Conservation (phyloP, 2,329 filamentous ascomycete genomes). For the Hymenoscyphus infarciens region DNA sequence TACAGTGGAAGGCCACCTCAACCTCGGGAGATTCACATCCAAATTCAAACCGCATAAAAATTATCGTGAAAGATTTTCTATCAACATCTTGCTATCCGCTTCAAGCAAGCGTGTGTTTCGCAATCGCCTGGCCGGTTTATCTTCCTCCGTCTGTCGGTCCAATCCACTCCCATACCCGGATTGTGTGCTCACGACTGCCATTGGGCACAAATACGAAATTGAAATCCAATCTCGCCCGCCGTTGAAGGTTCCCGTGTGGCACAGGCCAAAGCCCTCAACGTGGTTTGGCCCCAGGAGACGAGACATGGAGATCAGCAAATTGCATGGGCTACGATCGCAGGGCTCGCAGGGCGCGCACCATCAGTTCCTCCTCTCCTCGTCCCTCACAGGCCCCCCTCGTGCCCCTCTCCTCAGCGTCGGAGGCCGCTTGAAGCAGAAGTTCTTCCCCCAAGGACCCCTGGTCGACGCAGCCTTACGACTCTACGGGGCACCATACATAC, state of each 20-base stretch:
- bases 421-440: conserved; percentile 4
- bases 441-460: background rate
- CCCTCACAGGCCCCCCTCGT: too few relatives aligned
- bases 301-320: background rate
- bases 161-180: too few relatives aligned
- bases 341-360: background rate
- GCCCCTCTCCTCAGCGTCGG: background rate
- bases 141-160: too few relatives aligned
- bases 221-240: background rate
- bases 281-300: conserved; percentile 4
- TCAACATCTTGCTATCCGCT: too few relatives aligned
- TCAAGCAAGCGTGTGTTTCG: too few relatives aligned
- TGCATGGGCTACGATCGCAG: too few relatives aligned
- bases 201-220: background rate
- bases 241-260: background rate
- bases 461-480: conserved; percentile 8
- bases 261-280: conserved; percentile 5
- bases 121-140: too few relatives aligned
- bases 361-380: too few relatives aligned
- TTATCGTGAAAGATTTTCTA: background rate
- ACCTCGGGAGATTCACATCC: background rate
- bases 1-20: too few relatives aligned
- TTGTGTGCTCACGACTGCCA: background rate
- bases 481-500: too few relatives aligned
- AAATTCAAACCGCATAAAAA: background rate